Evolutionary conservation across 306 rosid genomes (phyloP), one percentile per base, ranked within the genome.

Genomic region (Acacia crassicarpa): DNA sequence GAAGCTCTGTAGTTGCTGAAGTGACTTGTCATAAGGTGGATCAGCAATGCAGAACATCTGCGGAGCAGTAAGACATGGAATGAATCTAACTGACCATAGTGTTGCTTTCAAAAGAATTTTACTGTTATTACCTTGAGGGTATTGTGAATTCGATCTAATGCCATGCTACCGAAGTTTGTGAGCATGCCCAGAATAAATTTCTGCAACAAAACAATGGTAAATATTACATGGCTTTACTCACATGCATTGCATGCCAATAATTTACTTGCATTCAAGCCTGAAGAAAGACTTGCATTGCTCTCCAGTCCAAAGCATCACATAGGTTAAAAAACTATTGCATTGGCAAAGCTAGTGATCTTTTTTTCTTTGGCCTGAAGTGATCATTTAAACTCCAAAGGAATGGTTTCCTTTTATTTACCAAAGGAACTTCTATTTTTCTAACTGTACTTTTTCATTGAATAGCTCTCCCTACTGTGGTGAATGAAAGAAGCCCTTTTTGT

Each of bases 151-250:
- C 98, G 93, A 79, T 95, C 98, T 77, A 93, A 80, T 74, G 94
- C 90, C 98, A 93, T 92, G 90, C 88, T 93, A 63, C 97, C 98
- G 16, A 95, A 95, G 88, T 95, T 95, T 76, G 98, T 95, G 75
- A 95, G 99, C 98, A 93, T 93, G 81, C 98, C 99, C 87, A 89
- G 49, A 83, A 93, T 95, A 83, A 95, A 93, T 91, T 95, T 95
- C 97, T 95, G 84, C 82, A 78, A 81, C 17, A 74, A 85, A 84
- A 80, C 82, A 74, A 58, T 35, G 53, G 63, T 9, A 32, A 71
- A 71, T 8, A 71, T 85, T 67, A 80, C 74, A 72, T 67, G 48
- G 56, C 22, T 56, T 62, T 65, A 43, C 74, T 68, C 20, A 12
- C 48, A 62, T 77, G 81, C 74, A 74, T 68, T 83, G 81, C 72